Conservation (phyloP, 23 red algal genomes). For the Cyanidioschyzon merolae region DNA sequence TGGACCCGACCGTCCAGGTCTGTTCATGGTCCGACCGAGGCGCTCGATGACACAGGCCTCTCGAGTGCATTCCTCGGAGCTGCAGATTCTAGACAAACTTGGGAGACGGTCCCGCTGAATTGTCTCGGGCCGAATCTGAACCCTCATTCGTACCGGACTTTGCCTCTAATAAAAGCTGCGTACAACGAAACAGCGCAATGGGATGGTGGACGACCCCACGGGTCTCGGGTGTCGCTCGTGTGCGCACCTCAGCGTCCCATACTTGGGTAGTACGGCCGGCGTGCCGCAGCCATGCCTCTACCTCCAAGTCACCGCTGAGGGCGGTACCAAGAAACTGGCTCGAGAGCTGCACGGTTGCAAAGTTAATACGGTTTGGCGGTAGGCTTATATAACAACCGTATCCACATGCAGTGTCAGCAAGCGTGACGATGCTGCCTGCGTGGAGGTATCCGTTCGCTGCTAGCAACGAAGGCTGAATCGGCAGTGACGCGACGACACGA, state of each 20-base stretch:
- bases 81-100: too few relatives aligned
- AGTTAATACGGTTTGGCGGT: constrained; percentile 16
- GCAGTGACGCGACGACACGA: not conserved
- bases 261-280: constrained; percentile 19
- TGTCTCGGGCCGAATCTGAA: too few relatives aligned
- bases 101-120: too few relatives aligned
- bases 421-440: constrained; percentile 13
- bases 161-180: constrained; percentile 18
- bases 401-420: constrained; percentile 27
- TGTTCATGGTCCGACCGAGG: too few relatives aligned
- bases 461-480: not conserved
- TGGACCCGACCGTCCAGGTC: too few relatives aligned
- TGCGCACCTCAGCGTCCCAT: constrained; percentile 21
- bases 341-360: constrained; percentile 18
- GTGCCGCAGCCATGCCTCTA: constrained; percentile 8
- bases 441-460: constrained; percentile 23
- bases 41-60: too few relatives aligned
- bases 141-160: not conserved
- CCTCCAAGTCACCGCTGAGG: not conserved
- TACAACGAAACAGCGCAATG: constrained; percentile 26
- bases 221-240: not conserved
- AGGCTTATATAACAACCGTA: constrained; percentile 10
- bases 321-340: constrained; percentile 24
- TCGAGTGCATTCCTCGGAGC: too few relatives aligned
- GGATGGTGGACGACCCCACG: not conserved